phyloP scores from a whole-genome alignment of 2,329 filamentous ascomycete species.

The Calonectria ilicicola region DNA sequence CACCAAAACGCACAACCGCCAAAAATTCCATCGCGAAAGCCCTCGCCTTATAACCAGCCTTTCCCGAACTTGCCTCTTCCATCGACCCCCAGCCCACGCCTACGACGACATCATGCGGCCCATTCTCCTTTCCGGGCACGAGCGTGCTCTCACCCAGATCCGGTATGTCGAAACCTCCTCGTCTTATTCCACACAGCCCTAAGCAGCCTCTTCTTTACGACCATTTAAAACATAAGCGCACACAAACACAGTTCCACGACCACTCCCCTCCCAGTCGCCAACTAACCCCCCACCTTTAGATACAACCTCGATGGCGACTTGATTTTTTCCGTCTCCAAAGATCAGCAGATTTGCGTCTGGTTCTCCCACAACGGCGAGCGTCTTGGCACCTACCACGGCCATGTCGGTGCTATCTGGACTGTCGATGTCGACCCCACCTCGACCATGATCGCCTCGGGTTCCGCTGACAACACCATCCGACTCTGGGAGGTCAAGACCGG shows the following conservation, averaged over 20 bases:
- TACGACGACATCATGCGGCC: slow-evolving; percentile 82
- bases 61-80: slow-evolving; percentile 43
- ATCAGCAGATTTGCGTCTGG: slow-evolving; percentile 97
- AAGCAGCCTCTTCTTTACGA: background rate
- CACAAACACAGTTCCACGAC: slow-evolving; percentile 1
- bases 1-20: slow-evolving; percentile 61
- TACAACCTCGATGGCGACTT: slow-evolving; percentile 97
- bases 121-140: slow-evolving; percentile 95
- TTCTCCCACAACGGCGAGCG: slow-evolving; percentile 98
- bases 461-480: slow-evolving; percentile 97
- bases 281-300: slow-evolving; percentile 55
- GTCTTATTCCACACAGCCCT: background rate
- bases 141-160: slow-evolving; percentile 95
- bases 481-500: slow-evolving; percentile 97
- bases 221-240: background rate
- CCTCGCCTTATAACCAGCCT: slow-evolving; percentile 47
- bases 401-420: slow-evolving; percentile 98
- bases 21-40: slow-evolving; percentile 56
- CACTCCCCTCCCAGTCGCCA: slow-evolving; percentile 13
- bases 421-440: slow-evolving; percentile 95
- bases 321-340: slow-evolving; percentile 95
- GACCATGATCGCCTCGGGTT: slow-evolving; percentile 92
- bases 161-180: slow-evolving; percentile 67
- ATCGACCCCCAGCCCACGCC: slow-evolving; percentile 44
- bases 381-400: slow-evolving; percentile 94